These are phyloP conservation scores for Claviceps digitariae DNA, from an alignment of 2,329 filamentous ascomycete genomes.

Conservation along the genomic window DNA sequence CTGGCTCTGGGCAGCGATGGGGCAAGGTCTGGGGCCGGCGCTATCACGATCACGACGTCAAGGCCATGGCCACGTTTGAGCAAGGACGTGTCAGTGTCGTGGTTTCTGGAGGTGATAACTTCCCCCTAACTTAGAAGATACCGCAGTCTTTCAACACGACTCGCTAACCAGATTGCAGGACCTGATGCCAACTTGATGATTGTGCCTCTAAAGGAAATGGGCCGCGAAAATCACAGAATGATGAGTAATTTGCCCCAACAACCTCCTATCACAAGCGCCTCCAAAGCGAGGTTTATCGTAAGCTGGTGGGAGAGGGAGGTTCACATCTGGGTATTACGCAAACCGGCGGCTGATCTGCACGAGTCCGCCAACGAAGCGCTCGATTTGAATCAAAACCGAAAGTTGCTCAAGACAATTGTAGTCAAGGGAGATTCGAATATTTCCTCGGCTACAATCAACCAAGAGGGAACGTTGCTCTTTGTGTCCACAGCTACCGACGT, in stretches of 20 bases:
- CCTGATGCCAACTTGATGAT: slow-evolving; percentile 77
- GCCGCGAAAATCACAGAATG: slow-evolving; percentile 71
- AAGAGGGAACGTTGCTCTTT: slow-evolving; percentile 59
- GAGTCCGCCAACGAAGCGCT: slow-evolving; percentile 24
- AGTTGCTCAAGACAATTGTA: slow-evolving; percentile 55
- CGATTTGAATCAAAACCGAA: slow-evolving; percentile 40
- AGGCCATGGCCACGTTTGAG: slow-evolving; percentile 85
- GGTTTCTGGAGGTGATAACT: slow-evolving; percentile 70
- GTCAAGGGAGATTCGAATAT: slow-evolving; percentile 70
- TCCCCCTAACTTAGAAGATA: background rate
- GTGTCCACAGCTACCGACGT: slow-evolving; percentile 61
- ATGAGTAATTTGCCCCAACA: slow-evolving; percentile 76
- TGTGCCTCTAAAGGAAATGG: slow-evolving; percentile 56
- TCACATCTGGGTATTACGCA: slow-evolving; percentile 58
- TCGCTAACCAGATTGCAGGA: slow-evolving; percentile 33
- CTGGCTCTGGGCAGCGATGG: slow-evolving; percentile 55
- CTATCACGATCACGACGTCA: slow-evolving; percentile 90
- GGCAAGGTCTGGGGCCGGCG: slow-evolving; percentile 71
- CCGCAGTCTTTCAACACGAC: background rate
- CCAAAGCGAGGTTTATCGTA: slow-evolving; percentile 60
- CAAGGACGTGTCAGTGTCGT: slow-evolving; percentile 70
- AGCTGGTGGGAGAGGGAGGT: slow-evolving; percentile 90
- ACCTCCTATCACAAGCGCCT: slow-evolving; percentile 58
- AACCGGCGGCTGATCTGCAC: slow-evolving; percentile 32
- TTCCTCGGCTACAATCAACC: slow-evolving; percentile 57